Evolutionary conservation across 2,329 filamentous ascomycete genomes (phyloP).

Genomic region (Anthostomella pinea): DNA sequence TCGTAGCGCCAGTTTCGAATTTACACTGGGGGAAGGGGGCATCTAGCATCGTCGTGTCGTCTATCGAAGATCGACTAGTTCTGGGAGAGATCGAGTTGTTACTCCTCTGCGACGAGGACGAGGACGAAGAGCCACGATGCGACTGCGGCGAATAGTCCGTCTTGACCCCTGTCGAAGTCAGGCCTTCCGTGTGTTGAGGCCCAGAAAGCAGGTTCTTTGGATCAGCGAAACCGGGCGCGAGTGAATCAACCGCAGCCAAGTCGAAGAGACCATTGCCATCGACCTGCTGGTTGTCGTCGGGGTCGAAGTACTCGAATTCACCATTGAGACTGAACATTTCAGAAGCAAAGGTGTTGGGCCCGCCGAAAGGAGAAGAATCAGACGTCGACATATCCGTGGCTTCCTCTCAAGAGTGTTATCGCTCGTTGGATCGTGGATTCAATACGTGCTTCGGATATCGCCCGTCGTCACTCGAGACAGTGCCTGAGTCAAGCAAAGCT

Average conservation of each 20-base stretch:
- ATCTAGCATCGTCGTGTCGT: slow-evolving; percentile 27
- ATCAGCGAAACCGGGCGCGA: slow-evolving; percentile 3
- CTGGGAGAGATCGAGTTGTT: slow-evolving; percentile 26
- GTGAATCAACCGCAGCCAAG: slow-evolving; percentile 16
- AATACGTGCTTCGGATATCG: too few species aligned
- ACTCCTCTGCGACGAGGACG: slow-evolving; percentile 26
- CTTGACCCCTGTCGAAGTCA: too few species aligned
- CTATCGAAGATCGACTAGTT: slow-evolving; percentile 27
- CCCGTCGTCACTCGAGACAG: slow-evolving; percentile 1
- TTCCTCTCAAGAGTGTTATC: too few species aligned
- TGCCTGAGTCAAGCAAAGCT: background rate
- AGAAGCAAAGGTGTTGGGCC: slow-evolving; percentile 30
- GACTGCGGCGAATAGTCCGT: slow-evolving; percentile 18
- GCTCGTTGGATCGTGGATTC: background rate
- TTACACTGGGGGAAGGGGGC: slow-evolving; percentile 17
- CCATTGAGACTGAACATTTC: slow-evolving; percentile 31
- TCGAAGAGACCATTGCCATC: slow-evolving; percentile 29
- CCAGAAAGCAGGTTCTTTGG: background rate
- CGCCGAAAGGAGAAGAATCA: slow-evolving; percentile 19
- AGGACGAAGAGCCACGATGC: slow-evolving; percentile 32
- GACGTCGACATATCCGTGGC: slow-evolving; percentile 27
- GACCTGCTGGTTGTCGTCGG: slow-evolving; percentile 27
- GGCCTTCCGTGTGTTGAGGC: slow-evolving; percentile 1
- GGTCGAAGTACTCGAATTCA: slow-evolving; percentile 38
- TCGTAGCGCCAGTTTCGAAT: slow-evolving; percentile 13